Base-by-base conservation (phyloP, 192 early-diverging fungal genomes). In the Lobulomyces angularis region DNA sequence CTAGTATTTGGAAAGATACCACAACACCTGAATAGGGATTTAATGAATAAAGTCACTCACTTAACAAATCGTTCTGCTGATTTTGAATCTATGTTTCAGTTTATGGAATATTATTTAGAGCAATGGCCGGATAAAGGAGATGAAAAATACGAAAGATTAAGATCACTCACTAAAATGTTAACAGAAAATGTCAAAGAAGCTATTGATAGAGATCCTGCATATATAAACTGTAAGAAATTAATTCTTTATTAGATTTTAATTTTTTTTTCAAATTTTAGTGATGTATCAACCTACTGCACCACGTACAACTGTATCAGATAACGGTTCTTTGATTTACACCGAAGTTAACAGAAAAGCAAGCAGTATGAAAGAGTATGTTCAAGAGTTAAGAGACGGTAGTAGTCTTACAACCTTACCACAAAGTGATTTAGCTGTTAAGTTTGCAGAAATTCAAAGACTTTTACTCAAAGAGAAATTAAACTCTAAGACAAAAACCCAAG, bases 171-270 rank as follows among this genome's bases (percentile, higher is more conserved):
- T 50, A 61, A 82, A 49, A 65, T 83, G 61, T 64, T 95, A 49
- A 70, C 86, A 50, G 84, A 90, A 51, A 91, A 90, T 71, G 90
- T 86, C 68, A 70, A 79, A 49, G 81, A 83, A 24, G 85, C 84
- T n/a, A 46, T 91, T 25, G 56, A 62, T 11, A 53, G 62, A 27
- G 64, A 81, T 42, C 90, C 90, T 8, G 77, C 87, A 25, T 95
- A 84, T 74, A 88, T 87, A 64, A 82, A 90, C 69, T 61, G 79
- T 81, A 69, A 62, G 79, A 48, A 19, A 0, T n/a, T 2, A 29
- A 14, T 32, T 11, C 14, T 16, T 45, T 8, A 35, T n/a, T 27
- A 32, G 18, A 26, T 23, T 41, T 35, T 41, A 14, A 26, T 53
- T 26, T 36, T 34, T 49, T 19, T 28, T 16, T n/a, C n/a, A n/a